A percentile compares a stretch with the other conserved stretches of the same genome.
Evolutionary conservation across 192 early-diverging fungal species (phyloP).

Genomic region (Globomyces pollinis-pini): DNA sequence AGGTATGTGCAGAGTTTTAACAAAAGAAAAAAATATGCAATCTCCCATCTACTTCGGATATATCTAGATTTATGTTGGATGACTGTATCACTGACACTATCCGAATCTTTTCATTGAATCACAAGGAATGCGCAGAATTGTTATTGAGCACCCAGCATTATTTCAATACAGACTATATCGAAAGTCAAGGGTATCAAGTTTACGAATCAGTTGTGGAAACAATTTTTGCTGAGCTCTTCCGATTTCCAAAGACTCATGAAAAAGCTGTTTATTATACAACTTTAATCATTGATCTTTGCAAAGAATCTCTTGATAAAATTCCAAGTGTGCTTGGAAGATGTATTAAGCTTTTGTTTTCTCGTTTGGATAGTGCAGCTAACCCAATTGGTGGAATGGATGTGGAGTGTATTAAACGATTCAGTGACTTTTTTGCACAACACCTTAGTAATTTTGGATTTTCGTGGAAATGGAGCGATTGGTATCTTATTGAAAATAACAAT

Average conservation of each 20-base stretch:
- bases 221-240: constrained; percentile 48
- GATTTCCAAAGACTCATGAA: constrained; percentile 45
- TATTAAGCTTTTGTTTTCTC: constrained; percentile 52
- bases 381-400: constrained; percentile 61
- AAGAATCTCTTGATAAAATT: constrained; percentile 46
- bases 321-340: constrained; percentile 61
- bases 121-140: constrained; percentile 78
- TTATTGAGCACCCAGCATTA: constrained; percentile 47
- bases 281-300: constrained; percentile 64
- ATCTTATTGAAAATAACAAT: not conserved
- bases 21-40: constrained; percentile 20
- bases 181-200: constrained; percentile 37
- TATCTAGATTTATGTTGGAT: constrained; percentile 65
- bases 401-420: constrained; percentile 74
- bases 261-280: constrained; percentile 60
- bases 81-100: constrained; percentile 77
- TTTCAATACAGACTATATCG: constrained; percentile 21
- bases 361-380: constrained; percentile 36
- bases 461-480: constrained; percentile 87
- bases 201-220: constrained; percentile 48
- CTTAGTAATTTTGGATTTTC: constrained; percentile 87
- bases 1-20: constrained; percentile 12
- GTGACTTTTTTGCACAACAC: constrained; percentile 85
- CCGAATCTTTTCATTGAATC: constrained; percentile 80
- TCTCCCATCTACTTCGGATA: constrained; percentile 24